A percentile compares a stretch with the other conserved stretches of the same genome.
phyloP scores from a whole-genome alignment of 768 basidiomycete species.

The Lactarius hatsudake region DNA sequence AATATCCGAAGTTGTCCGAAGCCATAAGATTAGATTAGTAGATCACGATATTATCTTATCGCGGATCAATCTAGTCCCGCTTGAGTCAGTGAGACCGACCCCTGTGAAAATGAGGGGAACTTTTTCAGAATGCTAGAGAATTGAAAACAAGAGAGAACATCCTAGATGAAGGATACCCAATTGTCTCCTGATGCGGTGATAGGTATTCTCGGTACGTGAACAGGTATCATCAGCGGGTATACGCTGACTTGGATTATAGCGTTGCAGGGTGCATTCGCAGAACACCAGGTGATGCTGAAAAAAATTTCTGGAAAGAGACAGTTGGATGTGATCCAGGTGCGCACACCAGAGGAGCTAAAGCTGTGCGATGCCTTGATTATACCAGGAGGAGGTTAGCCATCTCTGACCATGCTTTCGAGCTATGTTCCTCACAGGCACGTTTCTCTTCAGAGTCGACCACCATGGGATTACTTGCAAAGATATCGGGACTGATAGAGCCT shows the following conservation, averaged over 20 bases:
- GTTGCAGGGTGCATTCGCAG: constrained; percentile 89
- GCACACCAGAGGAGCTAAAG: constrained; percentile 69
- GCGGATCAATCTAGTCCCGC: not conserved
- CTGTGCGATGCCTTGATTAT: constrained; percentile 85
- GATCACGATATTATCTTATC: not conserved
- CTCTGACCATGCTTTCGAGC: not conserved
- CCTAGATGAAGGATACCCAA: constrained; percentile 20
- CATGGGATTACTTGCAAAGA: constrained; percentile 72
- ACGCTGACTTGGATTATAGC: constrained; percentile 45
- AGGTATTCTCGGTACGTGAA: constrained; percentile 26
- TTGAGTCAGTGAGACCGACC: not conserved
- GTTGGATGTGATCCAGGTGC: constrained; percentile 57
- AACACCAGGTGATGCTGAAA: constrained; percentile 74
- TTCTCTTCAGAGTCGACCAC: constrained; percentile 79
- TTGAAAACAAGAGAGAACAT: constrained; percentile 12
- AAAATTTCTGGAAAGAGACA: constrained; percentile 47
- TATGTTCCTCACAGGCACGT: not conserved
- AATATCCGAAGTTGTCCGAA: not conserved
- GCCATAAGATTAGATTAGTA: too few relatives aligned
- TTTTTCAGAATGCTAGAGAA: constrained; percentile 3
- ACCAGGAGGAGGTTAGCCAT: constrained; percentile 74
- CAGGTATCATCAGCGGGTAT: not conserved
- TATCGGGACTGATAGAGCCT: constrained; percentile 77
- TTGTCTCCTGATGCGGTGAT: constrained; percentile 18
- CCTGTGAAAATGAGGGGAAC: not conserved